Conservation (phyloP, 768 basidiomycete genomes). For the Xanthoconium purpureum region DNA sequence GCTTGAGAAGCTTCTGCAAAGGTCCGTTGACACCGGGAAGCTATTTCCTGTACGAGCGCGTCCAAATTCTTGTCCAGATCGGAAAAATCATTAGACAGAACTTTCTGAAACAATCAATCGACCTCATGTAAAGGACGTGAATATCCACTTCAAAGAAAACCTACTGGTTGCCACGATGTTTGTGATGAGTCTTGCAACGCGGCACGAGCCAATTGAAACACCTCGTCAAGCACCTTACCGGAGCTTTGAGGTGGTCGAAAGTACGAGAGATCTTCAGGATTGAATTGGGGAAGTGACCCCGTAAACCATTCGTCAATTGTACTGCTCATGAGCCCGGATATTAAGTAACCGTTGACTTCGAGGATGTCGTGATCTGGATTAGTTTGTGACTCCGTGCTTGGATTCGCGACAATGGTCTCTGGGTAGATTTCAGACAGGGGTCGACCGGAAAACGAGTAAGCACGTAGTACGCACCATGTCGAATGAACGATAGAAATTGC, state of each 20-base stretch:
- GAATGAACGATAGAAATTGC: conserved; percentile 76
- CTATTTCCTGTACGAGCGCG: conserved; percentile 59
- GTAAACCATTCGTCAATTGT: conserved; percentile 79
- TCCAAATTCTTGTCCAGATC: conserved; percentile 68
- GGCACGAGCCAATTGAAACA: conserved; percentile 47
- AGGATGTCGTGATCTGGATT: conserved; percentile 64
- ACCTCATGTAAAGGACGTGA: conserved; percentile 24
- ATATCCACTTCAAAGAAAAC: conserved; percentile 33
- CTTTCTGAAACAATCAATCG: conserved; percentile 40
- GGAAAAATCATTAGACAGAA: conserved; percentile 48
- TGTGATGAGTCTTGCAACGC: conserved; percentile 46
- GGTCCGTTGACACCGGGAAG: conserved; percentile 54
- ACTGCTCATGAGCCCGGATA: conserved; percentile 64
- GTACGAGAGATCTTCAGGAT: conserved; percentile 31
- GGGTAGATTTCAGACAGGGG: conserved; percentile 19
- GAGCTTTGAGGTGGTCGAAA: conserved; percentile 21
- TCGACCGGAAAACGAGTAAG: conserved; percentile 4
- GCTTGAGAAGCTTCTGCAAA: conserved; percentile 64
- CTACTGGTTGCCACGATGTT: conserved; percentile 52
- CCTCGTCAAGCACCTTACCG: conserved; percentile 31
- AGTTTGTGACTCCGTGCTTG: conserved; percentile 47
- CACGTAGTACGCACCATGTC: conserved; percentile 52
- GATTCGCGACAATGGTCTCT: conserved; percentile 52
- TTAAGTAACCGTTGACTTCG: conserved; percentile 79
- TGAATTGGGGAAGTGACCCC: conserved; percentile 45